Evolutionary conservation across 1,284 basidiomycete genomes (phyloP).

Genomic region (Pholiota adiposa): DNA sequence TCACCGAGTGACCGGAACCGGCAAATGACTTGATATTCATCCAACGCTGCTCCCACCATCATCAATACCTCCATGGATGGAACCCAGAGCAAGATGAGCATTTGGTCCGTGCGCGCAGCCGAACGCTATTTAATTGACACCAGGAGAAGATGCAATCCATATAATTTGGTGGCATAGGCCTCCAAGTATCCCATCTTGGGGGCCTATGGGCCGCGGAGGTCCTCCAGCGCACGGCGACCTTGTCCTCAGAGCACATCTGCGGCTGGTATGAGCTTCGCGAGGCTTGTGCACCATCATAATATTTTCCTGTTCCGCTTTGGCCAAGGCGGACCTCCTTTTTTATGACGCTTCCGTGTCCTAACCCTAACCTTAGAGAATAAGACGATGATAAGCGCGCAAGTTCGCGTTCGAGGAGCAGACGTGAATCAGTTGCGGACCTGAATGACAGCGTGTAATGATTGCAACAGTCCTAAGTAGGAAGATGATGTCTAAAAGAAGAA

Average conservation of each 20-base stretch:
- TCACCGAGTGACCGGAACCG: background rate
- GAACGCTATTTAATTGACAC: background rate
- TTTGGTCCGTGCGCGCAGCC: background rate
- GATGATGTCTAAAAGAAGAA: background rate
- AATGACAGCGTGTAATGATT: background rate
- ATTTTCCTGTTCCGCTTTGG: constrained; percentile 28
- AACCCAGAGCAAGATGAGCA: background rate
- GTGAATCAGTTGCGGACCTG: background rate
- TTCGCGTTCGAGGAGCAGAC: background rate
- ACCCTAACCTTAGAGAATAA: constrained; percentile 31
- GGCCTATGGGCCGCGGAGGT: constrained; percentile 33
- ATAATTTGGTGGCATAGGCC: constrained; percentile 32
- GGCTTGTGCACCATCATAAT: constrained; percentile 50
- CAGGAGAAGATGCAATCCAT: background rate
- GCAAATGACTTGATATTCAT: too few relatives aligned
- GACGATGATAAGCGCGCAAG: too few relatives aligned
- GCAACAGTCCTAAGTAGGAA: background rate
- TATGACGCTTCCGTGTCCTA: constrained; percentile 20
- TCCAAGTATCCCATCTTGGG: constrained; percentile 25
- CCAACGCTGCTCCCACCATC: too few relatives aligned
- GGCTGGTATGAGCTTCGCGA: constrained; percentile 54
- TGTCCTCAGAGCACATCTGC: constrained; percentile 47
- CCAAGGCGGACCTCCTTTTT: constrained; percentile 28
- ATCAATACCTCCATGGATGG: too few relatives aligned
- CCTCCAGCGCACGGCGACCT: constrained; percentile 63